Evolutionary conservation across 2,329 filamentous ascomycete species (phyloP), one percentile per base, ranked within the genome.

Genomic region (Thielaviopsis musarum): DNA sequence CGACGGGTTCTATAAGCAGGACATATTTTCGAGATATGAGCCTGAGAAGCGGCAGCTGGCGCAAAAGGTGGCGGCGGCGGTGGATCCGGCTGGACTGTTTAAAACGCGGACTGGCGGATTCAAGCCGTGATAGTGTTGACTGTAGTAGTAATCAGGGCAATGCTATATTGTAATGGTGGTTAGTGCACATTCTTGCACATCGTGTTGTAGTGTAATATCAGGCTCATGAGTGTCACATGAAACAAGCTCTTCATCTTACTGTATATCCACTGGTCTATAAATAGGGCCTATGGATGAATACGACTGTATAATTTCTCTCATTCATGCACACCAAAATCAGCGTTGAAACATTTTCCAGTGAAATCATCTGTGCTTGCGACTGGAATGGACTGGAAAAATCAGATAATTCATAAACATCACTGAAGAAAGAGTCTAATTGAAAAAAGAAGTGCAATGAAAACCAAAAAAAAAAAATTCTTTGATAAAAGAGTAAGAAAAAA

Each of bases 1-100:
- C 64, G 75, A 77, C 61, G 73, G 72, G 1, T 67, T 67, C 26
- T 59, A 64, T 38, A 67, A 65, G 19, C 72, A 77, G 64, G 66
- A 72, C 38, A 70, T 72, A 1, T 66, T 75, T 54, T 60, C 61
- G 22, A 65, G 70, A 5, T 76, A 75, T 60, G 72, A 73, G 0
- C 56, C 64, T 7, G 67, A 66, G n/a, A 75, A 72, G 41, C 59
- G 71, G 24, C 65, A 65, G 4, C 66, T 63, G 54, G 63, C 73
- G 28, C 65, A 66, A 61, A 59, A 41, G 0, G 60, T 70, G 1
- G 65, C 67, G 1, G 55, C 61, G n/a, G 67, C 66, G 54, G 72
- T 71, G 52, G 72, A 73, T 55, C 68, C 69, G 0, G 52, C 63
- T 3, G 64, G 66, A 2, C 64, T 73, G 5, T 71, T 72, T 24